Evolutionary conservation across 1,284 basidiomycete species (phyloP), one percentile per base, ranked within the genome.

Genomic region (Tylopilus sp.): DNA sequence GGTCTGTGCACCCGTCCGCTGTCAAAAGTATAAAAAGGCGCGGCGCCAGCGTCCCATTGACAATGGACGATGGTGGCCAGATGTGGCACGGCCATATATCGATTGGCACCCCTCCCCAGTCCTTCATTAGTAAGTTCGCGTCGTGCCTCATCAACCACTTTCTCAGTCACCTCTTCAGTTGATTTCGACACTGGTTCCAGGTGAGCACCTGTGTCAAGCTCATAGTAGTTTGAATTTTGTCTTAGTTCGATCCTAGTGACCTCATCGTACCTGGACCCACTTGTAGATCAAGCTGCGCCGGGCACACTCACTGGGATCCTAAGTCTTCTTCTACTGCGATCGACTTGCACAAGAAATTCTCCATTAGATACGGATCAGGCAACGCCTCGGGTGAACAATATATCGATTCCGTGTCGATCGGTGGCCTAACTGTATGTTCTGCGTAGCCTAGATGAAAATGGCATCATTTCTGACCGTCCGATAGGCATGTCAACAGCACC

Each of bases 341-440:
- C 29, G 70, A 80, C 63, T 47, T 80, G 60, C 53, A 63, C 5
- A 71, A 74, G 29, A 70, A 67, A 0, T 90, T 90, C 77, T 62
- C 54, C 9, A 83, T 89, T 63, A 22, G 70, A 5, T 92, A 87
- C 70, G 86, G 86, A 22, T 86, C 85, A n/a, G n/a, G n/a, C n/a
- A 16, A 81, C 79, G 86, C 86, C 9, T 72, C 74, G 15, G 89
- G 89, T 26, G 76, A 78, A 36, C 80, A 86, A 65, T 90, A 85
- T 76, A 78, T 75, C 6, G 90, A 92, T 70, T 82, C 77, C 7
- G 83, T 89, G 2, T 63, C 72, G 44, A 71, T 82, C 41, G 74
- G 70, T 9, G 74, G 74, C 7, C 58, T 77, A 24, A 68, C 51
- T 2, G 81, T 80, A 61, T 6, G 67, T 63, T 10, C 19, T 52